These are phyloP conservation scores for Aspergillus alliaceus DNA, from an alignment of 2,329 filamentous ascomycete genomes.

Conservation along the genomic window DNA sequence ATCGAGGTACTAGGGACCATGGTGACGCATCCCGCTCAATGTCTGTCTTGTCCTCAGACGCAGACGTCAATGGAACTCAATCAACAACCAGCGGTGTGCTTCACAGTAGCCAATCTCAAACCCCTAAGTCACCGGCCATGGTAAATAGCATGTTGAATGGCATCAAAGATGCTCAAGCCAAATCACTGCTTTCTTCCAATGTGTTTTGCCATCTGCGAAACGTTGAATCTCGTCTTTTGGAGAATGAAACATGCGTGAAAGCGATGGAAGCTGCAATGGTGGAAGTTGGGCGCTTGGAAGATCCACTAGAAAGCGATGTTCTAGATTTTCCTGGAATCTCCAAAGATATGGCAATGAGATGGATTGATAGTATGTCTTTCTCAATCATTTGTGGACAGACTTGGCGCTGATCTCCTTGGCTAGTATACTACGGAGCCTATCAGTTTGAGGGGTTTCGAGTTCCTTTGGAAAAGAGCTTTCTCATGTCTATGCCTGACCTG, in stretches of 20 bases:
- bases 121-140: not conserved
- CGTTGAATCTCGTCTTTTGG: constrained; percentile 10
- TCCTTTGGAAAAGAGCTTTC: constrained; percentile 11
- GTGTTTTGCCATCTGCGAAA: constrained; percentile 14
- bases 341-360: constrained; percentile 9
- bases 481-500: constrained; percentile 16
- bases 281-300: constrained; percentile 8
- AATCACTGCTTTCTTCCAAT: constrained; percentile 6
- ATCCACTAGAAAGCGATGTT: not conserved
- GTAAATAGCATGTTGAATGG: not conserved
- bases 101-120: not conserved
- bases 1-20: not conserved
- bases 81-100: no score
- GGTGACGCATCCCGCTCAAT: constrained; percentile 1
- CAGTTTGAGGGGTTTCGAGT: constrained; percentile 18
- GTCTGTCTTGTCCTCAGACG: not conserved
- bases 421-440: constrained; percentile 11
- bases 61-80: not conserved
- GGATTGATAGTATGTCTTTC: constrained; percentile 3
- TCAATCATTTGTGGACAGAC: not conserved
- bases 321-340: not conserved
- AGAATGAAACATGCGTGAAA: constrained; percentile 8
- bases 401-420: not conserved
- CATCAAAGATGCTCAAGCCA: constrained; percentile 2
- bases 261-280: constrained; percentile 11